Evolutionary conservation across 495 filamentous ascomycete species (phyloP).

Genomic region (Penicillium pancosmium): DNA sequence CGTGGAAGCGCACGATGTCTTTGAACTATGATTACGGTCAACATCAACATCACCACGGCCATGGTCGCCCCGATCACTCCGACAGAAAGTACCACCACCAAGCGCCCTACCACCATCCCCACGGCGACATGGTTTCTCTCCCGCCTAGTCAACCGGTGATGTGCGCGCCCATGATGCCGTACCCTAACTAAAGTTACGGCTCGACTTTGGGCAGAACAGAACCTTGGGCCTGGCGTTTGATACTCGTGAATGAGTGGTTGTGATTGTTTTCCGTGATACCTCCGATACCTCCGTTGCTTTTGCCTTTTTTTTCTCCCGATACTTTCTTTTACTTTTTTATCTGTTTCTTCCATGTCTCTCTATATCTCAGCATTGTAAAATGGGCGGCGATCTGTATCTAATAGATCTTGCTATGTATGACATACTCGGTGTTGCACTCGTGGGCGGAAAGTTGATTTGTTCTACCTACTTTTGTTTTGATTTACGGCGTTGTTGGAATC

Average conservation of each 20-base stretch:
- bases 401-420: conserved; percentile 17
- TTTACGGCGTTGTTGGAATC: conserved; percentile 6
- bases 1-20: conserved; percentile 39
- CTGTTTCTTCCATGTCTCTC: conserved; percentile 8
- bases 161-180: conserved; percentile 38
- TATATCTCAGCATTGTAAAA: conserved; percentile 14
- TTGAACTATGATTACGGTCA: conserved; percentile 35
- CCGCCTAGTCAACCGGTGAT: conserved; percentile 30
- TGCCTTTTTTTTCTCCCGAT: conserved; percentile 5
- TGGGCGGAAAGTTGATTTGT: conserved; percentile 7
- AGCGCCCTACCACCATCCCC: conserved; percentile 14
- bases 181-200: conserved; percentile 26
- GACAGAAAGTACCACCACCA: conserved; percentile 28
- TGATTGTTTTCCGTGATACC: conserved; percentile 18
- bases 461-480: conserved; percentile 1
- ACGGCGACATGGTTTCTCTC: conserved; percentile 25
- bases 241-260: conserved; percentile 17
- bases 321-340: conserved; percentile 2
- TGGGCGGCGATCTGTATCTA: conserved; percentile 17
- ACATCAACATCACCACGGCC: conserved; percentile 34
- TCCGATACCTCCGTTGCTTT: conserved; percentile 20
- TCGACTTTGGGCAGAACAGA: neutral
- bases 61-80: conserved; percentile 18
- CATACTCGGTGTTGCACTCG: conserved; percentile 23
- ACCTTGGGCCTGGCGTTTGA: conserved; percentile 22